Evolutionary conservation across 148 eudicot species (phyloP), one percentile per base, ranked within the genome.

Genomic region (Amaranthus hypochondriacus): DNA sequence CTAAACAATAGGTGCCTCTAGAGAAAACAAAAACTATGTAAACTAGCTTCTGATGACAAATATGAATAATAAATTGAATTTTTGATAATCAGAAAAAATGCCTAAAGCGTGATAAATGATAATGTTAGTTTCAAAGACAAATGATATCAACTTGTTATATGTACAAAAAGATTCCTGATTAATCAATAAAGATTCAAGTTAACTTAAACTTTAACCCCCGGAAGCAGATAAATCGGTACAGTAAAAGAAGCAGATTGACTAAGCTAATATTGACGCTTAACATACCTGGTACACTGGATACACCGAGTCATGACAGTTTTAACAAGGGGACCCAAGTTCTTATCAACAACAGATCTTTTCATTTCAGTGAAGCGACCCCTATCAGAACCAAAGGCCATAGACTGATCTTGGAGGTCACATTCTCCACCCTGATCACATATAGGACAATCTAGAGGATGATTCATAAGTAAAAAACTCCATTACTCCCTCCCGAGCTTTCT

Each of bases 391-490:
- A 95, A 95, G 70, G 97, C 97, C 99, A 92, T 95, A 70, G 99
- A 95, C 73, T 95, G 97, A 79, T 95, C 99, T 80, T 95, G 96
- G 51, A 95, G 97, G 83, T 95, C 99, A 85, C 99, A 95, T 59
- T 95, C 99, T 73, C 99, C 99, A 68, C 99, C 99, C 79, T 92
- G 99, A 83, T 95, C 99, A 76, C 99, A 95, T 61, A 95, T 92
- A 62, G 99, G 97, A 81, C 99, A 95, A 80, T 95, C 99, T 66
- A 95, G 79, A 50, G 99, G 99, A 86, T 95, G 99, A 82, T 95
- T 95, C 99, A 95, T 95, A 71, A 95, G 86, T 59, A 95, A 77
- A 77, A 73, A 95, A 92, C 81, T 95, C 99, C 99, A 95, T 95
- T 72, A 95, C 99, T 48, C 99, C 99, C 77, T 96, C 99, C 9